A percentile compares a stretch with the other conserved stretches of the same genome.
phyloP scores from a whole-genome alignment of 495 filamentous ascomycete species.

The Evansstolkia leycettana region DNA sequence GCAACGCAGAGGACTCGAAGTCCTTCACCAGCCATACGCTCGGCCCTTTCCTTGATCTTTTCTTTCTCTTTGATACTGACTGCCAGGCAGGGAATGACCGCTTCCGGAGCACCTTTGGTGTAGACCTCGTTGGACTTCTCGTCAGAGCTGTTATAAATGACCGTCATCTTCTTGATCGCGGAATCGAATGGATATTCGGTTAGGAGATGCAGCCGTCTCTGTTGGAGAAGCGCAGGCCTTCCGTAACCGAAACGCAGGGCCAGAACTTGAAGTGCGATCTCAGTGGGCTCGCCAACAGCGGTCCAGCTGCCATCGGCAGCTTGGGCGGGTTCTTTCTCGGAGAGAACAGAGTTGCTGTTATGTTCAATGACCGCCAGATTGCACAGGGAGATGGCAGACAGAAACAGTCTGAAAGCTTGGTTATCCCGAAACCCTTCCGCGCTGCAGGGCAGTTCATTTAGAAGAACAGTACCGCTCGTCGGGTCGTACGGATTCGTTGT shows the following conservation, averaged over 20 bases:
- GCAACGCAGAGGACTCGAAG: constrained; percentile 71
- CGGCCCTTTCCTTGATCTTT: constrained; percentile 46
- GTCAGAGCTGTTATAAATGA: constrained; percentile 41
- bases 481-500: constrained; percentile 46
- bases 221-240: constrained; percentile 39
- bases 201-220: constrained; percentile 47
- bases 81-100: constrained; percentile 44
- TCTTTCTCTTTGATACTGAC: constrained; percentile 34
- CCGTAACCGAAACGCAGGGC: constrained; percentile 55
- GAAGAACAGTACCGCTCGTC: constrained; percentile 48
- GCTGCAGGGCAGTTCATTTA: constrained; percentile 22
- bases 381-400: constrained; percentile 62
- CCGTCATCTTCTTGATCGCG: constrained; percentile 73
- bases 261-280: constrained; percentile 74
- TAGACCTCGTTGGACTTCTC: constrained; percentile 40
- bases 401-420: constrained; percentile 45
- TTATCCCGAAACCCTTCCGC: constrained; percentile 10
- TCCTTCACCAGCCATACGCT: constrained; percentile 59
- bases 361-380: constrained; percentile 62
- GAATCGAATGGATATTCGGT: constrained; percentile 76
- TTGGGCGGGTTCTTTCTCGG: constrained; percentile 18
- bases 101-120: constrained; percentile 56
- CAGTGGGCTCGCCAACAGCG: constrained; percentile 70
- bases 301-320: constrained; percentile 38
- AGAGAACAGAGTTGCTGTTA: constrained; percentile 19